These are phyloP conservation scores for Skeletonema menzelii DNA, from an alignment of 108 stramenopile genomes.

Conservation along the genomic window DNA sequence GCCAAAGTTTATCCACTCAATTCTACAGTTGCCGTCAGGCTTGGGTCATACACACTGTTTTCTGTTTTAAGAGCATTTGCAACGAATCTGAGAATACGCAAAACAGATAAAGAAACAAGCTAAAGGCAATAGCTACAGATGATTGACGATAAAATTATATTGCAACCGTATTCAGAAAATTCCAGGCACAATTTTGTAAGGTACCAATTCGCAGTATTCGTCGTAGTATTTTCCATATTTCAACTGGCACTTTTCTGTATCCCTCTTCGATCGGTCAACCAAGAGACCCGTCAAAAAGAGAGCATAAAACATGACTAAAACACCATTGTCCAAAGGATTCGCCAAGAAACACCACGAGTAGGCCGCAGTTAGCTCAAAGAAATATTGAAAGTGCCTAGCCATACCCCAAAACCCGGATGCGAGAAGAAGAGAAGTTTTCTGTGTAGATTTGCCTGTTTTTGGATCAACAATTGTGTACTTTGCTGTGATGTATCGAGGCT, in stretches of 20 bases:
- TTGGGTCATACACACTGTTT: not conserved
- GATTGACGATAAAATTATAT: not conserved
- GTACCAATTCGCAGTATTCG: slow-evolving; percentile 89
- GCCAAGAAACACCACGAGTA: slow-evolving; percentile 90
- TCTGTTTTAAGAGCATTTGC: not conserved
- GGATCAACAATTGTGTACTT: slow-evolving; percentile 79
- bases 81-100: not conserved
- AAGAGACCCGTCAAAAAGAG: slow-evolving; percentile 91
- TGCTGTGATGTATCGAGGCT: slow-evolving; percentile 87
- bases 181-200: slow-evolving; percentile 89
- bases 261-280: slow-evolving; percentile 94
- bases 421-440: slow-evolving; percentile 82
- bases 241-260: slow-evolving; percentile 89
- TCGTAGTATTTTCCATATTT: slow-evolving; percentile 98
- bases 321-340: slow-evolving; percentile 63
- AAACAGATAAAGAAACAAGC: not conserved
- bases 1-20: not conserved
- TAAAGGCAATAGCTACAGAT: not conserved
- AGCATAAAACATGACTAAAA: slow-evolving; percentile 91
- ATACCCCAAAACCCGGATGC: slow-evolving; percentile 90
- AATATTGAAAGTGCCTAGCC: slow-evolving; percentile 97
- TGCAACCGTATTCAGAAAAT: slow-evolving; percentile 33
- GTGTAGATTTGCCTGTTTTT: slow-evolving; percentile 46
- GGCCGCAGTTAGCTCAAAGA: slow-evolving; percentile 89
- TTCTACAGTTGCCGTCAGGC: not conserved